Percentiles rank a stretch among this genome's conserved stretches.
Conservation (phyloP, 768 basidiomycete species). For the Ramaria rubella region DNA sequence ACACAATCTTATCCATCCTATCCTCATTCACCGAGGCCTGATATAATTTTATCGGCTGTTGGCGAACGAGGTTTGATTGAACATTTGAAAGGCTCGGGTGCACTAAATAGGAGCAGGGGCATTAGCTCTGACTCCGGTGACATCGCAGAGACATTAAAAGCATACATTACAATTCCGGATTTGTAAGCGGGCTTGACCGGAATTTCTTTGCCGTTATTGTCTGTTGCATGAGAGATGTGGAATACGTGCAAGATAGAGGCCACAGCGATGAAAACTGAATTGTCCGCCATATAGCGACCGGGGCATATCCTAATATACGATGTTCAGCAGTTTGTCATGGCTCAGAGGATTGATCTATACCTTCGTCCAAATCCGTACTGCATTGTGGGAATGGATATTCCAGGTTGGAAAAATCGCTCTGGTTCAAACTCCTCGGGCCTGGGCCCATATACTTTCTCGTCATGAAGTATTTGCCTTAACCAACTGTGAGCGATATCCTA, state of each 20-base stretch:
- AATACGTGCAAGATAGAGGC: constrained; percentile 4
- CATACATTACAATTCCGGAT: constrained; percentile 6
- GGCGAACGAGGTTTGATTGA: neutral
- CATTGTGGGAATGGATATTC: neutral
- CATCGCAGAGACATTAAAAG: neutral
- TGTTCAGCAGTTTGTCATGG: neutral
- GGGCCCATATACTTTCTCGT: constrained; percentile 22
- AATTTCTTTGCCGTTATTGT: constrained; percentile 3
- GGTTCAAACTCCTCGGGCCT: constrained; percentile 26
- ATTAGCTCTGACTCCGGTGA: neutral
- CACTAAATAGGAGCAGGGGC: neutral
- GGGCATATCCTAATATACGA: constrained; percentile 10
- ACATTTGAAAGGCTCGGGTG: constrained; percentile 2
- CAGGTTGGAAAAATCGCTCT: constrained; percentile 21
- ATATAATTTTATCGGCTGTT: too few relatives aligned
- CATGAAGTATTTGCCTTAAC: constrained; percentile 29
- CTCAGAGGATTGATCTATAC: neutral
- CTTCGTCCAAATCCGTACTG: constrained; percentile 5
- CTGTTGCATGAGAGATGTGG: constrained; percentile 2
- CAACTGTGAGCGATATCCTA: neutral
- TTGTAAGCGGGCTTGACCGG: neutral
- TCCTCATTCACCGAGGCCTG: too few relatives aligned
- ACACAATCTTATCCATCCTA: too few relatives aligned
- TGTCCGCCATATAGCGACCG: constrained; percentile 8
- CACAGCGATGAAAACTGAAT: constrained; percentile 6